phyloP scores from a whole-genome alignment of 2,329 filamentous ascomycete species.

The Tolypocladium endophyticum region DNA sequence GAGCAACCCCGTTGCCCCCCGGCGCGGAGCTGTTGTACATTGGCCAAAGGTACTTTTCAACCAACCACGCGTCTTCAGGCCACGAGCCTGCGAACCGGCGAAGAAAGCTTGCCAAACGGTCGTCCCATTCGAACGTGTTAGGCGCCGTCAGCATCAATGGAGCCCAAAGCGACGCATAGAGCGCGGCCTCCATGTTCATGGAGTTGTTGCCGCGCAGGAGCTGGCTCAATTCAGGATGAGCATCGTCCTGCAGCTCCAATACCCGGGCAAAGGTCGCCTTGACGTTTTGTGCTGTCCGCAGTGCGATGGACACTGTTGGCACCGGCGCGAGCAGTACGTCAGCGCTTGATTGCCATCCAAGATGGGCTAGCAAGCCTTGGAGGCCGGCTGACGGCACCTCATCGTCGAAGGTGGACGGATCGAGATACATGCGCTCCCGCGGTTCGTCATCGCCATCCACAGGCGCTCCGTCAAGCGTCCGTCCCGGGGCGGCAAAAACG shows the following conservation, averaged over 20 bases:
- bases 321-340: conserved; percentile 53
- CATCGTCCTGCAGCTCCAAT: conserved; percentile 15
- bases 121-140: conserved; percentile 41
- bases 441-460: conserved; percentile 26
- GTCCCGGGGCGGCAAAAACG: conserved; percentile 50
- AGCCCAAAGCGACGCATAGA: conserved; percentile 69
- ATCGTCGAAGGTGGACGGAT: conserved; percentile 62
- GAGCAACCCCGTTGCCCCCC: conserved; percentile 14
- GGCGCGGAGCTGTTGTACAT: conserved; percentile 39
- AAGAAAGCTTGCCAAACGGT: conserved; percentile 54
- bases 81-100: conserved; percentile 25
- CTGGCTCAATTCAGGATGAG: conserved; percentile 18
- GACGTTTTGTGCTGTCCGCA: conserved; percentile 69
- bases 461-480: conserved; percentile 46
- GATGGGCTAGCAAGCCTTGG: conserved; percentile 43
- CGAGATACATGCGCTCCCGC: conserved; percentile 59
- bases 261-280: conserved; percentile 47
- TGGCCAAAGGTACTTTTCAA: conserved; percentile 55
- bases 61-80: conserved; percentile 59
- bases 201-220: conserved; percentile 22
- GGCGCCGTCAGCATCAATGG: conserved; percentile 43
- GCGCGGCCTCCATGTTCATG: conserved; percentile 43
- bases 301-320: conserved; percentile 54
- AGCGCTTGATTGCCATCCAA: conserved; percentile 29
- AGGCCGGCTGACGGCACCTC: conserved; percentile 56